These are phyloP conservation scores for Lactifluus piperatus DNA, from an alignment of 768 basidiomycete species.

Conservation along the genomic window DNA sequence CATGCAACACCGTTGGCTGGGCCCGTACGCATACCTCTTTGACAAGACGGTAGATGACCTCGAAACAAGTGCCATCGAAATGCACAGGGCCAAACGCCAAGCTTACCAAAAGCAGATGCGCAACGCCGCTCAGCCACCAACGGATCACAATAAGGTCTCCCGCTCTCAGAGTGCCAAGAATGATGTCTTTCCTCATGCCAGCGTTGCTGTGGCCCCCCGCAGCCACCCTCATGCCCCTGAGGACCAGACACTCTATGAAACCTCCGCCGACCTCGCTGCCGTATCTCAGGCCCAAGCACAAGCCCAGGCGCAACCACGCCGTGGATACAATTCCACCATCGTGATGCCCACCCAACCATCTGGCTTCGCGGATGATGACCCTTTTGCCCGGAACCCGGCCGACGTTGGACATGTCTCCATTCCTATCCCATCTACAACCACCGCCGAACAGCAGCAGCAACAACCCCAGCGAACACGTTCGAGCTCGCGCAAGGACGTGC, in stretches of 20 bases:
- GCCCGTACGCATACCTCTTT: slow-evolving; percentile 55
- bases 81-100: slow-evolving; percentile 74
- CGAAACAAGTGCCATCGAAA: slow-evolving; percentile 72
- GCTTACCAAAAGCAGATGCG: slow-evolving; percentile 79
- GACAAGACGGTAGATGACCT: slow-evolving; percentile 66
- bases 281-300: slow-evolving; percentile 23
- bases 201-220: slow-evolving; percentile 27
- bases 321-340: slow-evolving; percentile 29
- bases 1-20: slow-evolving; percentile 87
- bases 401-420: slow-evolving; percentile 30
- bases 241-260: slow-evolving; percentile 47
- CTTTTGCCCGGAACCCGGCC: slow-evolving; percentile 38
- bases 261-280: slow-evolving; percentile 50
- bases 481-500: slow-evolving; percentile 9
- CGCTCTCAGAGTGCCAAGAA: slow-evolving; percentile 51
- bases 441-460: slow-evolving; percentile 6
- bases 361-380: slow-evolving; percentile 54
- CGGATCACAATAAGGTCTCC: slow-evolving; percentile 27
- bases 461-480: slow-evolving; percentile 6
- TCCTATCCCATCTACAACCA: slow-evolving; percentile 24
- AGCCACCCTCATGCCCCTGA: slow-evolving; percentile 40
- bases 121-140: slow-evolving; percentile 33
- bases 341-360: slow-evolving; percentile 37
- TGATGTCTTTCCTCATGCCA: slow-evolving; percentile 32
- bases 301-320: slow-evolving; percentile 24